Evolutionary conservation across 257 asterid genomes (phyloP).

Genomic region (Rehmannia glutinosa): DNA sequence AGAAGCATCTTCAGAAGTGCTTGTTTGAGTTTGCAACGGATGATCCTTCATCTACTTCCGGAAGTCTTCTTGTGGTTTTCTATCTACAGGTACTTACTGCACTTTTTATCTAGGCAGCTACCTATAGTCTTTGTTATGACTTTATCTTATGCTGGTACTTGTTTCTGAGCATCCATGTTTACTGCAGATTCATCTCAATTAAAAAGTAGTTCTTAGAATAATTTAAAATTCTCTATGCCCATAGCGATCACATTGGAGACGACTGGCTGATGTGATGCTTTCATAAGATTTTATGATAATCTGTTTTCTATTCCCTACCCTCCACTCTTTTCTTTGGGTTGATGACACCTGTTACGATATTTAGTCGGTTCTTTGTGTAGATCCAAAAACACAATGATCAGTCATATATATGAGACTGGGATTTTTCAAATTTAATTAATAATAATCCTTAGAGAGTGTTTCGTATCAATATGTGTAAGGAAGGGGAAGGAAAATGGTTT

Average conservation of each 20-base stretch:
- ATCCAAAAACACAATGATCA: background rate
- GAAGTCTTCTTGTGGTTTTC: conserved; percentile 96
- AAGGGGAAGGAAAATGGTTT: background rate
- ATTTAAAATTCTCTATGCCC: background rate
- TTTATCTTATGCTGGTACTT: background rate
- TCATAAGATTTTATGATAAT: background rate
- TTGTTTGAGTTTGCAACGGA: conserved; percentile 59
- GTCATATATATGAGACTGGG: background rate
- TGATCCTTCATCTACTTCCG: conserved; percentile 60
- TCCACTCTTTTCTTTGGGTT: background rate
- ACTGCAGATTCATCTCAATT: background rate
- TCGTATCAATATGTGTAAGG: background rate
- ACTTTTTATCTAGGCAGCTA: conserved; percentile 1
- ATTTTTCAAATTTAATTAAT: background rate
- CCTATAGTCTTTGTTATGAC: too few species aligned
- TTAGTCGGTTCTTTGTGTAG: background rate
- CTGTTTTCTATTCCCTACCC: background rate
- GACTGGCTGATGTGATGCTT: background rate
- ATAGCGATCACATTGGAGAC: background rate
- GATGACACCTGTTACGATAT: too few species aligned
- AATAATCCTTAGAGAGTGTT: background rate
- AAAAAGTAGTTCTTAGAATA: background rate
- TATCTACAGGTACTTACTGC: conserved; percentile 84
- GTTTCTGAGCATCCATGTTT: background rate
- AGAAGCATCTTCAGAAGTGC: conserved; percentile 77